Percentiles rank a stretch among this genome's conserved stretches.
phyloP scores from a whole-genome alignment of 164 flowering plant genomes.

The Annona squamosa region DNA sequence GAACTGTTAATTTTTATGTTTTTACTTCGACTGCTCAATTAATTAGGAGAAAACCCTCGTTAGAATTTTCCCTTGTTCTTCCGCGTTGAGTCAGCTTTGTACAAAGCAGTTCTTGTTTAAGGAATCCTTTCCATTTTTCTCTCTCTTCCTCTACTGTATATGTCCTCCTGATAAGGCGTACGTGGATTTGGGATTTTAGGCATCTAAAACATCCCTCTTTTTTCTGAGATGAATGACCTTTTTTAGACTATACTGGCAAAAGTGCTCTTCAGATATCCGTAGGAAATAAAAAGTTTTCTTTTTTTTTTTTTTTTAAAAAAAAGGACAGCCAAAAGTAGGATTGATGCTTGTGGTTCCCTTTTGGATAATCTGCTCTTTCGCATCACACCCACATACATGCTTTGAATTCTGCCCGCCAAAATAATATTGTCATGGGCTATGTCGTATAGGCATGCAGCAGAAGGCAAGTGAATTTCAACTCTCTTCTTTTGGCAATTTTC shows the following conservation, averaged over 20 bases:
- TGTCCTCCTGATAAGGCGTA: neutral
- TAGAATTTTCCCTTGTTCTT: constrained; percentile 11
- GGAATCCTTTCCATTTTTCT: constrained; percentile 4
- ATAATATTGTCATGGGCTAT: constrained; percentile 22
- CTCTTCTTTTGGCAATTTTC: neutral
- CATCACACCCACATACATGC: constrained; percentile 13
- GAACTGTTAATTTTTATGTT: constrained; percentile 11
- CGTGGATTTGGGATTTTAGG: no score
- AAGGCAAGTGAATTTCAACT: constrained; percentile 5
- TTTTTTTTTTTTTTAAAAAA: no score
- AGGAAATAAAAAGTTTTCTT: no score
- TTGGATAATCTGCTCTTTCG: neutral
- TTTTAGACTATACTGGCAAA: neutral
- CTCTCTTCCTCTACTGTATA: constrained; percentile 2
- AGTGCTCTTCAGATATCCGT: neutral
- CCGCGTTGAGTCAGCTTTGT: constrained; percentile 27
- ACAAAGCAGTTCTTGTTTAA: constrained; percentile 34
- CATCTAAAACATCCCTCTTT: no score
- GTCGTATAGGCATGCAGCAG: constrained; percentile 19
- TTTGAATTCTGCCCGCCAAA: constrained; percentile 35
- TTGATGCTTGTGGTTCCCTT: neutral
- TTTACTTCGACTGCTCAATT: constrained; percentile 18
- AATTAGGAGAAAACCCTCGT: constrained; percentile 18
- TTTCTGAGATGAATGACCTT: no score
- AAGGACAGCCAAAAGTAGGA: neutral